Percentiles rank a stretch among this genome's conserved stretches.
Conservation (phyloP, 768 basidiomycete genomes). For the Suillus alpinus region DNA sequence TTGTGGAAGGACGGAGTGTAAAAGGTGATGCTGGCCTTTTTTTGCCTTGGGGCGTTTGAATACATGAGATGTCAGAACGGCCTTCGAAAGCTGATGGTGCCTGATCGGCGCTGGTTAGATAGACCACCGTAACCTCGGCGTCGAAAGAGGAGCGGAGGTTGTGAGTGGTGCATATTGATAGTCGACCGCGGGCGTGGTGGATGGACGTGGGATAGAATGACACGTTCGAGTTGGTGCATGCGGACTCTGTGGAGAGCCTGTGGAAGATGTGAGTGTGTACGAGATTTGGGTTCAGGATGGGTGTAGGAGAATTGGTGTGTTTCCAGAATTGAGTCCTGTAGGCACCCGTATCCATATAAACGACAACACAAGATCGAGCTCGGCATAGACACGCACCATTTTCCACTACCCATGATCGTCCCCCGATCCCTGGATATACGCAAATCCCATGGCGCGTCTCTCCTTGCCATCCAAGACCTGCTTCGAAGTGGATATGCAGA, state of each 20-base stretch:
- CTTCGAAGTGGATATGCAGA: constrained; percentile 86
- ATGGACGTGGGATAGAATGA: constrained; percentile 13
- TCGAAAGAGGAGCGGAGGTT: constrained; percentile 18
- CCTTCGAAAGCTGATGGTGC: not conserved
- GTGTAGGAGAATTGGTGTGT: constrained; percentile 48
- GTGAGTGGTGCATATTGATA: constrained; percentile 39
- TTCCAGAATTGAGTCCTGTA: constrained; percentile 76
- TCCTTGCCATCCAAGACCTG: constrained; percentile 59
- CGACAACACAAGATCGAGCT: too few relatives aligned
- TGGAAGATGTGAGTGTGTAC: constrained; percentile 16
- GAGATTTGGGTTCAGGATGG: constrained; percentile 38
- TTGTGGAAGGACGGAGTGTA: constrained; percentile 46
- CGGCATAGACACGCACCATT: constrained; percentile 41
- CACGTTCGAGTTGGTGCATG: not conserved
- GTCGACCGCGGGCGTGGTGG: constrained; percentile 33
- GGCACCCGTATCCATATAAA: not conserved
- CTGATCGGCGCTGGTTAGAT: constrained; percentile 8
- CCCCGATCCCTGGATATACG: constrained; percentile 91
- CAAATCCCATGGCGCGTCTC: constrained; percentile 61
- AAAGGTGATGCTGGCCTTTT: constrained; percentile 49
- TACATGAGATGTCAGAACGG: constrained; percentile 11
- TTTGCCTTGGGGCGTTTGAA: constrained; percentile 44
- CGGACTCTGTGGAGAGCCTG: not conserved
- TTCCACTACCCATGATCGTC: constrained; percentile 95
- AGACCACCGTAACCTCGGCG: constrained; percentile 14